Evolutionary conservation across 1,284 basidiomycete species (phyloP), one percentile per base, ranked within the genome.

Genomic region (Ceratobasidium sp.): DNA sequence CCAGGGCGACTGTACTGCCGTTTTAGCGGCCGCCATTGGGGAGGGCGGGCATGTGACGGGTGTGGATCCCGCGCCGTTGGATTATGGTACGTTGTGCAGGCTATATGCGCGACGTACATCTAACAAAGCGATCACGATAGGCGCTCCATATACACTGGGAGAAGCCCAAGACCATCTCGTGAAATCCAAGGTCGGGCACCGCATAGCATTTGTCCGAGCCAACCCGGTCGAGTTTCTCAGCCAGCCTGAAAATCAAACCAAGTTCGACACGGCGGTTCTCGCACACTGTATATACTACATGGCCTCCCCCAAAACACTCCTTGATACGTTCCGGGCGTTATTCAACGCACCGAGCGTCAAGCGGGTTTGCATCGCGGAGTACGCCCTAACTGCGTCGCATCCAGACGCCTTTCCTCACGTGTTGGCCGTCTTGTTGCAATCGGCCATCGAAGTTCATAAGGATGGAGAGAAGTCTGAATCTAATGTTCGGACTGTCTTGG

Each of bases 241-340:
- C 0, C 50, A 68, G 8, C 70, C 45, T 5, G 45, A 32, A 27
- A 72, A 77, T 53, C 69, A 68, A 15, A 65, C 56, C 68, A 71
- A 56, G 3, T 81, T 76, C 73, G 78, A 80, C 70, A 76, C 77
- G 27, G 80, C 76, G 0, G 77, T 83, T 22, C 75, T 82, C 45
- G 76, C 78, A 5, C 79, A 80, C 71, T 80, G 79, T 75, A 74
- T 78, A 34, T 82, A 79, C 78, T 82, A 83, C 76, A 82, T 83
- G 73, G 56, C 78, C 52, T 78, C 79, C 15, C 79, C 80, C 7
- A 52, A 73, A 15, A 75, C 76, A 31, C 72, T 82, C 69, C 45
- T 70, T 27, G 71, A 76, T n/a, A 82, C 78, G n/a, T 74, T 82
- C 29, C 69, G 67, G 10, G 75, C 74, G 10, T 75, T 81, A 17